A percentile compares a stretch with the other conserved stretches of the same genome.
Conservation (phyloP, 371 early-diverging fungal species). For the Blakeslea trispora region DNA sequence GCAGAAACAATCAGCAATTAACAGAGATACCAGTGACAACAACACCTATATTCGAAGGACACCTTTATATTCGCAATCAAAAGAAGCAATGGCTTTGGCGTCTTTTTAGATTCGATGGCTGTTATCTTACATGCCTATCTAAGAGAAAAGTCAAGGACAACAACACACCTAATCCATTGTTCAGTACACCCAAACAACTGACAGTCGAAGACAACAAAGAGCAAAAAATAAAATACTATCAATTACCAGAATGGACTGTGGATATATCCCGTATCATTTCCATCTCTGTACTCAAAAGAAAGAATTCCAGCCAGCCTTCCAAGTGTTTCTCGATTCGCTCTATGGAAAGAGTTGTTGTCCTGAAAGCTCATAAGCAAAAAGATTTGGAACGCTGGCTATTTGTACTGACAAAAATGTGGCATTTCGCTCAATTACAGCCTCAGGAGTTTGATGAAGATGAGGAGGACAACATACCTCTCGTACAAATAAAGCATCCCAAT, state of each 20-base stretch:
- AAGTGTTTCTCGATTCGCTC: constrained; percentile 51
- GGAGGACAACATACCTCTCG: constrained; percentile 22
- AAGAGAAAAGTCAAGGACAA: constrained; percentile 37
- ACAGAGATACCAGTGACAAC: constrained; percentile 45
- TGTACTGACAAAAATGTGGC: constrained; percentile 55
- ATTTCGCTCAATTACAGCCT: constrained; percentile 30
- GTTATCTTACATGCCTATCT: constrained; percentile 44
- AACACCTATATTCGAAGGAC: constrained; percentile 50
- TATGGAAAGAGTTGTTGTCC: constrained; percentile 29
- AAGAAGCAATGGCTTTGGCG: constrained; percentile 50
- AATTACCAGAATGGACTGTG: constrained; percentile 50
- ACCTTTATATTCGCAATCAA: constrained; percentile 39
- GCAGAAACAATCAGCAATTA: background rate
- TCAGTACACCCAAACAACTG: constrained; percentile 15
- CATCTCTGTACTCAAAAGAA: constrained; percentile 42
- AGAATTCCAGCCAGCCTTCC: constrained; percentile 25
- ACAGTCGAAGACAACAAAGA: constrained; percentile 8
- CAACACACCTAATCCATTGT: constrained; percentile 27
- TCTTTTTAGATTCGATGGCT: constrained; percentile 55
- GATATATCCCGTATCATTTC: constrained; percentile 40
- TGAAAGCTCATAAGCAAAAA: constrained; percentile 51
- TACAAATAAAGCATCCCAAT: constrained; percentile 8
- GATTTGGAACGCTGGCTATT: constrained; percentile 57
- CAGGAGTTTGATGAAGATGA: constrained; percentile 12
- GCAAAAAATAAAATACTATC: constrained; percentile 38